Percentiles rank a stretch among this genome's conserved stretches.
Conservation (phyloP, 2,329 filamentous ascomycete genomes). For the Hypoxylon sp. region DNA sequence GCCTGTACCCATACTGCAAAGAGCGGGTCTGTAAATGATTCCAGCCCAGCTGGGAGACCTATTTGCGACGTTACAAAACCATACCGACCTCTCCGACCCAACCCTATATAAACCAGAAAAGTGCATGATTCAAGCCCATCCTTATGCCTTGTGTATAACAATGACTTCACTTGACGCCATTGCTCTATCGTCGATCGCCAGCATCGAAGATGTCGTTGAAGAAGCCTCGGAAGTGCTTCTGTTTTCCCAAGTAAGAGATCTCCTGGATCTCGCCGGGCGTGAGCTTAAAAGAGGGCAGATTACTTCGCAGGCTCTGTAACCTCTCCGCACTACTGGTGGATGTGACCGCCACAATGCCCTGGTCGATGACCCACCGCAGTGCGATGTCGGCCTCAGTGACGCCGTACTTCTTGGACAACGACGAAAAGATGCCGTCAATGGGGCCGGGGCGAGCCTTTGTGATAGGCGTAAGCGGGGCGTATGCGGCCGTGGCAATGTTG, state of each 20-base stretch:
- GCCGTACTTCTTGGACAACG: conserved; percentile 70
- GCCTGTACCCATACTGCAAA: conserved; percentile 9
- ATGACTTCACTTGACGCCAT: conserved; percentile 2
- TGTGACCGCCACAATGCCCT: conserved; percentile 71
- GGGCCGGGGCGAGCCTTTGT: conserved; percentile 66
- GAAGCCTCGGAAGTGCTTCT: conserved; percentile 74
- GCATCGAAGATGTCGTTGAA: conserved; percentile 68
- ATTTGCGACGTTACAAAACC: conserved; percentile 19
- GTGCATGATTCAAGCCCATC: not conserved
- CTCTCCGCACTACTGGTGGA: conserved; percentile 72
- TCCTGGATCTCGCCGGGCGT: conserved; percentile 70
- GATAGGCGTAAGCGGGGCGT: conserved; percentile 66
- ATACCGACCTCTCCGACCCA: conserved; percentile 14
- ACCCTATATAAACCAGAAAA: conserved; percentile 13
- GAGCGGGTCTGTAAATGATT: conserved; percentile 9
- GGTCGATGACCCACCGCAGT: conserved; percentile 72
- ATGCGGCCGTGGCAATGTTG: conserved; percentile 70
- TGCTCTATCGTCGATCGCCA: conserved; percentile 63
- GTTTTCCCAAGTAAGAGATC: conserved; percentile 68
- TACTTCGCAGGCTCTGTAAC: conserved; percentile 65
- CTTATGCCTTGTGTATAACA: conserved; percentile 8
- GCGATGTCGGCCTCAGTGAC: conserved; percentile 70
- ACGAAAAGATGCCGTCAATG: conserved; percentile 65
- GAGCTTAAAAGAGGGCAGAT: conserved; percentile 68
- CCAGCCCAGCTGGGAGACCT: conserved; percentile 15